Percentiles rank a stretch among this genome's conserved stretches.
Conservation (phyloP, 805 yeast species). For the Maudiozyma saulgeensis region DNA sequence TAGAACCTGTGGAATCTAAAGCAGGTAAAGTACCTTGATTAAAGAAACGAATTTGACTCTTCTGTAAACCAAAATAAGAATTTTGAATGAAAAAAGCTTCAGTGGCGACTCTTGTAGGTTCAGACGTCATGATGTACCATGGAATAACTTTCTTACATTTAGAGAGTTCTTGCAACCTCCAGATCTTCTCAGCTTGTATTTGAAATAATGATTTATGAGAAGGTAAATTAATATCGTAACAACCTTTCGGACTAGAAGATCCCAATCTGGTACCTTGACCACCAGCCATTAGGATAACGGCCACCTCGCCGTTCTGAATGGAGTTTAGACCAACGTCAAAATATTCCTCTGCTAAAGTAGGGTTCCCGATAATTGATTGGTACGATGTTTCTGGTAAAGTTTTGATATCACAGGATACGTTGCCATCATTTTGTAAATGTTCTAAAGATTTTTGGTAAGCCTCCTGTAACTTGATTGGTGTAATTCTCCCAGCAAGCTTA, state of each 20-base stretch:
- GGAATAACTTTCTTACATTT: constrained; percentile 33
- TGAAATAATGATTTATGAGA: constrained; percentile 79
- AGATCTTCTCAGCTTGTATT: constrained; percentile 81
- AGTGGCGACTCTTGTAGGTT: constrained; percentile 71
- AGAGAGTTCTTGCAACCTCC: constrained; percentile 41
- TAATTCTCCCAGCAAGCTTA: constrained; percentile 10
- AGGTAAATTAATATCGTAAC: constrained; percentile 79
- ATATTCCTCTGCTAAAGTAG: constrained; percentile 34
- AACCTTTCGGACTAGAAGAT: constrained; percentile 85
- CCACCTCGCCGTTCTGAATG: constrained; percentile 65
- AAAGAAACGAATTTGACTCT: constrained; percentile 61
- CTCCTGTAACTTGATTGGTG: constrained; percentile 29
- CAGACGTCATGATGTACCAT: constrained; percentile 94
- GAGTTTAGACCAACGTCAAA: constrained; percentile 52
- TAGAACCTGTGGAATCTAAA: constrained; percentile 56
- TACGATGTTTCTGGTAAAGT: constrained; percentile 50
- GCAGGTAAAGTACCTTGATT: constrained; percentile 96
- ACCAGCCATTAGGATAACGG: constrained; percentile 89
- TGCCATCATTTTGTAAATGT: constrained; percentile 19
- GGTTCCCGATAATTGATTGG: constrained; percentile 35
- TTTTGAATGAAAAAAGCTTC: constrained; percentile 56
- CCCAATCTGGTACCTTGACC: constrained; percentile 98
- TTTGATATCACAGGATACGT: constrained; percentile 23
- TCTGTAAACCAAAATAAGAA: constrained; percentile 59
- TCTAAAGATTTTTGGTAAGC: constrained; percentile 35